phyloP scores from a whole-genome alignment of 371 early-diverging fungal genomes.

The Mucor indicus region DNA sequence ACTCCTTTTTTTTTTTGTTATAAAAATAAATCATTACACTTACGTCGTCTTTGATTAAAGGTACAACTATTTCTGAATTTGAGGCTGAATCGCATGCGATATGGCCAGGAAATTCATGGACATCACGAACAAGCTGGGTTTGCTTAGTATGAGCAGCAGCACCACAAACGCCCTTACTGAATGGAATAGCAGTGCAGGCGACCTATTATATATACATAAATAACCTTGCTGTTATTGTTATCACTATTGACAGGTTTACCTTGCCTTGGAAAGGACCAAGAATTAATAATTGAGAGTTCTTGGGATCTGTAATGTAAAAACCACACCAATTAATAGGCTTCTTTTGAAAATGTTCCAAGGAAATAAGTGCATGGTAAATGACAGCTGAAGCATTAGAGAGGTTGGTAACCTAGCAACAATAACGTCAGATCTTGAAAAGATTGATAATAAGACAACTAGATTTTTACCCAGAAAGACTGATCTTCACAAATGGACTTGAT shows the following conservation, averaged over 20 bases:
- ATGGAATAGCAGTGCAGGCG: conserved; percentile 82
- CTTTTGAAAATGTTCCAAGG: conserved; percentile 53
- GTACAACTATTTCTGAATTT: conserved; percentile 88
- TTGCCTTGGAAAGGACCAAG: conserved; percentile 94
- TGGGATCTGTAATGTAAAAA: conserved; percentile 73
- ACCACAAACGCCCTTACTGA: conserved; percentile 91
- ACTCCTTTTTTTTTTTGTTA: too few species aligned
- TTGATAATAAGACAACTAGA: background rate
- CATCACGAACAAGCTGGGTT: conserved; percentile 72
- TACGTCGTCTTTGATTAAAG: conserved; percentile 63
- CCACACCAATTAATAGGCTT: conserved; percentile 92
- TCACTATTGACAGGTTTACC: conserved; percentile 18
- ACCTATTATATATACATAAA: conserved; percentile 39
- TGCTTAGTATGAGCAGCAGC: conserved; percentile 57
- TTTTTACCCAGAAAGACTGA: conserved; percentile 56
- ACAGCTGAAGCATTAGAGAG: conserved; percentile 80
- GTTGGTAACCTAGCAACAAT: conserved; percentile 54
- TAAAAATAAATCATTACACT: background rate
- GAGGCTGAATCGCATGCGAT: conserved; percentile 91
- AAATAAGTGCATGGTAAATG: conserved; percentile 72
- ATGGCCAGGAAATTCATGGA: conserved; percentile 85
- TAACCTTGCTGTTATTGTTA: too few species aligned
- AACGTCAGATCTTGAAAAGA: background rate
- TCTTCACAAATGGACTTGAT: conserved; percentile 48
- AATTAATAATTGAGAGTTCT: conserved; percentile 46